Conservation (phyloP, 2,329 filamentous ascomycete genomes). For the Fusarium keratoplasticum region DNA sequence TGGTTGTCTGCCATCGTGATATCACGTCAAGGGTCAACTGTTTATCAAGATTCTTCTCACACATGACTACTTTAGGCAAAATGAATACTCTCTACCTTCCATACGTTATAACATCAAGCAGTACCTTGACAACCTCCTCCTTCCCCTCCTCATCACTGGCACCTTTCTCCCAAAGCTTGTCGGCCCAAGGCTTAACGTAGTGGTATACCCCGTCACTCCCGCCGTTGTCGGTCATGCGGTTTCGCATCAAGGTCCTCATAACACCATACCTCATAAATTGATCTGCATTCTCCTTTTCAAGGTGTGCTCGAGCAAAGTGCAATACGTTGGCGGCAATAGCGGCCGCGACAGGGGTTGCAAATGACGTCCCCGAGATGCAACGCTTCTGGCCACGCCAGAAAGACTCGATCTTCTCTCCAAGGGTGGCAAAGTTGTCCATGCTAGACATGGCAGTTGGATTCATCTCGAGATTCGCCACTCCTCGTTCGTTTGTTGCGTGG, state of each 20-base stretch:
- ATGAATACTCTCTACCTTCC: no score
- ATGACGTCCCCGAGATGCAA: background rate
- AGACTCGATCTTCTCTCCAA: background rate
- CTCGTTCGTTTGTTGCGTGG: no score
- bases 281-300: background rate
- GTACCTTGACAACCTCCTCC: background rate
- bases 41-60: no score
- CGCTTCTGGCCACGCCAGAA: background rate
- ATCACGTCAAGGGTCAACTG: no score
- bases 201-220: background rate
- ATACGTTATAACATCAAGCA: background rate
- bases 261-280: background rate
- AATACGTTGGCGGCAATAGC: background rate
- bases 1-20: no score
- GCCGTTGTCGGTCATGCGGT: background rate
- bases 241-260: background rate
- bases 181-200: background rate
- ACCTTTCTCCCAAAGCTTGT: background rate
- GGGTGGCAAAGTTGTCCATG: background rate
- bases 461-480: no score
- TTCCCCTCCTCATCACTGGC: background rate
- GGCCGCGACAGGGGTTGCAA: background rate
- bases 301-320: background rate
- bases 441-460: no score
- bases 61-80: no score